phyloP scores from a whole-genome alignment of 495 filamentous ascomycete species.

The Aspergillus affinis region DNA sequence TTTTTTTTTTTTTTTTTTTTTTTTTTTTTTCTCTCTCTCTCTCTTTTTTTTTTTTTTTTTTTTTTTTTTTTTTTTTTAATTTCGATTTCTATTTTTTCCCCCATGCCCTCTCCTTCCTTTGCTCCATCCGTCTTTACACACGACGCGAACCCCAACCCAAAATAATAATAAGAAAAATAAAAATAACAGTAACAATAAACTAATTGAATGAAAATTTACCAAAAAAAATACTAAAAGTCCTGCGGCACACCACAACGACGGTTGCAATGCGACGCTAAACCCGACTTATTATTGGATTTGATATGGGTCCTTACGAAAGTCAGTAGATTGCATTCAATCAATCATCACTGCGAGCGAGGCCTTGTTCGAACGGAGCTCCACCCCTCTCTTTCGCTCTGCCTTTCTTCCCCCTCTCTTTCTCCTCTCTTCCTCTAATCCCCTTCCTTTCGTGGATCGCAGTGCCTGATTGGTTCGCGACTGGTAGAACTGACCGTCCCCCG shows the following conservation, averaged over 20 bases:
- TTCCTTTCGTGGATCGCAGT: conserved; percentile 12
- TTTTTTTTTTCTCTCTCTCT: background rate
- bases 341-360: conserved; percentile 22
- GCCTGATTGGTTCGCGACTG: background rate
- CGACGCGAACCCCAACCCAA: background rate
- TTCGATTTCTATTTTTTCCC: no score
- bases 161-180: background rate
- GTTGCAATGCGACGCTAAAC: conserved; percentile 42
- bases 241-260: conserved; percentile 27
- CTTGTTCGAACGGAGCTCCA: conserved; percentile 21
- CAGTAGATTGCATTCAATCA: conserved; percentile 16
- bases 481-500: conserved; percentile 2
- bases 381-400: conserved; percentile 4
- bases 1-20: background rate
- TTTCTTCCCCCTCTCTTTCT: conserved; percentile 7
- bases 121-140: conserved; percentile 14
- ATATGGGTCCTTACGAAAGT: conserved; percentile 35
- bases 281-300: conserved; percentile 42
- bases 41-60: background rate
- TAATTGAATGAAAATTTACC: conserved; percentile 6
- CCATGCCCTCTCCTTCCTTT: conserved; percentile 1
- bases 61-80: conserved; percentile 15
- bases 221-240: conserved; percentile 10
- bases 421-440: conserved; percentile 11
- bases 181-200: conserved; percentile 3